Percentiles rank a stretch among this genome's conserved stretches.
These are phyloP conservation scores for Metarhizium sp. DNA, from an alignment of 2,329 filamentous ascomycete species.

Conservation along the genomic window DNA sequence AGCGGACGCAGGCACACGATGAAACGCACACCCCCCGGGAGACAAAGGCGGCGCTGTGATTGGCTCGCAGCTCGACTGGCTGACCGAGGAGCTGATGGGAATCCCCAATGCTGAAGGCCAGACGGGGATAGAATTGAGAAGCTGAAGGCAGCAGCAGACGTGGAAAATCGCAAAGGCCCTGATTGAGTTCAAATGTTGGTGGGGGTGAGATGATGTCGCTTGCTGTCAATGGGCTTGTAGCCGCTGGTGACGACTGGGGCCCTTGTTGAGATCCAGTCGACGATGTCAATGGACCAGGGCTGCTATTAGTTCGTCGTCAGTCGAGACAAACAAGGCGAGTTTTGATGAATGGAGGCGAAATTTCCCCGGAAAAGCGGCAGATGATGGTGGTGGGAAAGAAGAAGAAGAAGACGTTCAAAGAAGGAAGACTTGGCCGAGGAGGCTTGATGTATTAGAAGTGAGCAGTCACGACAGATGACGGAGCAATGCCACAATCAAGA, in stretches of 20 bases:
- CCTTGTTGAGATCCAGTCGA: neutral
- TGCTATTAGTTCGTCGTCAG: neutral
- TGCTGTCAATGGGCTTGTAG: neutral
- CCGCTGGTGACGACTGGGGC: neutral
- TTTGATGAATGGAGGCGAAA: no score
- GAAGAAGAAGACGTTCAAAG: no score
- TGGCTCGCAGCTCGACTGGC: neutral
- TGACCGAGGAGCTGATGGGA: neutral
- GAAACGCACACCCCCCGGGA: conserved; percentile 1
- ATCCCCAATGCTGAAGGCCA: neutral
- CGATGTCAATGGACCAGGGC: neutral
- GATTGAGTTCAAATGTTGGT: neutral
- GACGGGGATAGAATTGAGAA: neutral
- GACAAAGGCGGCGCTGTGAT: conserved; percentile 1
- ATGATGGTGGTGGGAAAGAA: no score
- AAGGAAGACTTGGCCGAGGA: no score
- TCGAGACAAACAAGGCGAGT: neutral
- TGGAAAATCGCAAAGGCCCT: neutral
- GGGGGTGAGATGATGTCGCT: neutral
- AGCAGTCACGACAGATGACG: no score
- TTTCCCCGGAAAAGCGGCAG: no score
- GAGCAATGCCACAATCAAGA: no score
- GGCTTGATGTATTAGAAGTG: no score
- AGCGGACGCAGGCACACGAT: conserved; percentile 3
- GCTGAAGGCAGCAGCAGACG: neutral